Evolutionary conservation across 2,329 filamentous ascomycete genomes (phyloP).

Genomic region (Bimuria novae-zelandiae): DNA sequence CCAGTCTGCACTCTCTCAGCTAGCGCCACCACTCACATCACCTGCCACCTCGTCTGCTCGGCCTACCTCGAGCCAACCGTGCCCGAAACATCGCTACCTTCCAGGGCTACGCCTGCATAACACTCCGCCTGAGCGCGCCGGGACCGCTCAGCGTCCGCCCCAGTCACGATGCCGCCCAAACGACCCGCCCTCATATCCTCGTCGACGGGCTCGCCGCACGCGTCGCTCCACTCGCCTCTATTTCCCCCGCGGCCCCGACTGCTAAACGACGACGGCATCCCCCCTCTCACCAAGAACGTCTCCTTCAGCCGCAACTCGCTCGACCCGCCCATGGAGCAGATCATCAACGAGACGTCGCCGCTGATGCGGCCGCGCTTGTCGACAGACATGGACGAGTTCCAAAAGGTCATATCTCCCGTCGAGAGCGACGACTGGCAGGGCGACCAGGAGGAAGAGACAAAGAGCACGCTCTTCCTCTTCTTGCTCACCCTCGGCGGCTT

Average conservation of each 20-base stretch:
- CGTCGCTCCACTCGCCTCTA: background rate
- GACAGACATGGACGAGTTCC: constrained; percentile 35
- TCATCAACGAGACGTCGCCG: constrained; percentile 43
- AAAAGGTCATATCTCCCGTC: constrained; percentile 40
- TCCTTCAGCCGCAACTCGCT: constrained; percentile 39
- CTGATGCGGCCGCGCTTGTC: constrained; percentile 37
- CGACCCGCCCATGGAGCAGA: constrained; percentile 24
- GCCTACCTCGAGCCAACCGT: background rate
- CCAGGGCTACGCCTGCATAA: no score
- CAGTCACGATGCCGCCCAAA: constrained; percentile 15
- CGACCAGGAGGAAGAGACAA: constrained; percentile 64
- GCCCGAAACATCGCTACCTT: constrained; percentile 1
- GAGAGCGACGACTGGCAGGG: constrained; percentile 49
- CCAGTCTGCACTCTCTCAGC: background rate
- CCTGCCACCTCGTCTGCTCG: background rate
- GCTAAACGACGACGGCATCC: constrained; percentile 7
- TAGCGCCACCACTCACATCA: background rate
- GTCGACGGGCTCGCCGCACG: constrained; percentile 1
- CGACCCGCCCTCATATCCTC: constrained; percentile 9
- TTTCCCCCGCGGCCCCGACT: constrained; percentile 14
- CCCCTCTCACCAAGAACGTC: constrained; percentile 39
- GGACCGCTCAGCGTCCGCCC: constrained; percentile 5
- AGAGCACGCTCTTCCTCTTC: constrained; percentile 84
- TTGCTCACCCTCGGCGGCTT: constrained; percentile 85
- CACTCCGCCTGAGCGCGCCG: background rate